Base-by-base conservation (phyloP, 2,329 filamentous ascomycete species). In the Microdochium trichocladiopsis region DNA sequence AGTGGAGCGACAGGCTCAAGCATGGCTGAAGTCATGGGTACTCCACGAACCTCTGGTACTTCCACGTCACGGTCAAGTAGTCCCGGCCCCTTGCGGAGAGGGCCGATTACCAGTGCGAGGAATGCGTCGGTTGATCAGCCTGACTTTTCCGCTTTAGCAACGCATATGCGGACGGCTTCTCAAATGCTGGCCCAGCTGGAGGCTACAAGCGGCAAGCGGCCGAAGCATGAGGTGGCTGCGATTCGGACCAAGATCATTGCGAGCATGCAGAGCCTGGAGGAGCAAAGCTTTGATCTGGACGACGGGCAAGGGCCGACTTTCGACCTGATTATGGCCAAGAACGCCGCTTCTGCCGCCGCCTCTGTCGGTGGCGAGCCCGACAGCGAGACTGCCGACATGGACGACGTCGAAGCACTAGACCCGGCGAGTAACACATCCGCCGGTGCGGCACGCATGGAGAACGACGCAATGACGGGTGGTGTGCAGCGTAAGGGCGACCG, bases 181-280 rank as follows among this genome's bases (percentile, higher is more conserved):
- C 88, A 92, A 66, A 94, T 94, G 89, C 74, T 94, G 45, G 87
- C 89, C 14, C 89, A 94, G 61, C 76, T 94, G 10, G 88, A 94
- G 54, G 82, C 87, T 2, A 93, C 87, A 22, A 86, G 86, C 57
- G 86, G 88, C 25, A 94, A 93, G 69, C 78, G 89, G 31, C 89
- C 89, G 1, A 87, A 82, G 63, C 82, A 84, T 25, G 89, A 94
- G 68, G 89, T 94, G 4, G 89, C 88, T 18, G 87, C 88, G 8
- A 94, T 94, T 66, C 80, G 90, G 59, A 84, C 88, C 41, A 91
- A 90, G 69, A 94, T 94, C 57, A 94, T 94, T 61, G 89, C 89
- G 2, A 93, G 88, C 66, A 94, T 94, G 90, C 89, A 94, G 66
- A 90, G 80, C 58, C 72, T 94, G 9, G 89, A 94, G 67, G 90